These are phyloP conservation scores for Buddleja alternifolia DNA, from an alignment of 257 asterid species.

Conservation along the genomic window DNA sequence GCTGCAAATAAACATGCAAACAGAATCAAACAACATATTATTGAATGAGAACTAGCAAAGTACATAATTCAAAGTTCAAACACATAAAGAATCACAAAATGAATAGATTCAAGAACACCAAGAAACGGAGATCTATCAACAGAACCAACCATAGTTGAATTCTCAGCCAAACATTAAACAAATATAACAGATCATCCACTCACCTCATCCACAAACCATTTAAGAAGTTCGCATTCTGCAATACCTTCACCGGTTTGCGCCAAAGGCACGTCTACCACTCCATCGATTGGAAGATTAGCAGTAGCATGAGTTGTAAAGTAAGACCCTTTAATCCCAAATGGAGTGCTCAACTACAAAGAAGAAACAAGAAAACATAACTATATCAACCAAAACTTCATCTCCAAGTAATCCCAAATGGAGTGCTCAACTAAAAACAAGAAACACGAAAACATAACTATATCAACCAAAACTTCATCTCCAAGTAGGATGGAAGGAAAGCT, in stretches of 20 bases:
- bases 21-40: too few species aligned
- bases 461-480: background rate
- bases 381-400: background rate
- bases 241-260: conserved; percentile 99
- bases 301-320: conserved; percentile 58
- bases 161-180: conserved; percentile 8
- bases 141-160: background rate
- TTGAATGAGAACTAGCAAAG: background rate
- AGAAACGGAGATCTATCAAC: conserved; percentile 8
- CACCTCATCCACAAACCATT: conserved; percentile 97
- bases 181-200: conserved; percentile 33
- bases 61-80: background rate
- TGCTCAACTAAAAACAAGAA: conserved; percentile 44
- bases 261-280: conserved; percentile 78
- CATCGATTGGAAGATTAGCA: conserved; percentile 49
- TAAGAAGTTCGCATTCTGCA: conserved; percentile 96
- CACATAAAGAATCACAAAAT: background rate
- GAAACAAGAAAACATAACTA: background rate
- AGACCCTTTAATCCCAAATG: conserved; percentile 44
- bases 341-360: conserved; percentile 46
- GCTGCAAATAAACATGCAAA: too few species aligned
- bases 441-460: background rate
- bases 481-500: too few species aligned
- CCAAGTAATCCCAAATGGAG: conserved; percentile 46
- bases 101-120: background rate